Evolutionary conservation across 2,329 filamentous ascomycete species (phyloP), one percentile per base, ranked within the genome.

Genomic region (Alternaria panax): DNA sequence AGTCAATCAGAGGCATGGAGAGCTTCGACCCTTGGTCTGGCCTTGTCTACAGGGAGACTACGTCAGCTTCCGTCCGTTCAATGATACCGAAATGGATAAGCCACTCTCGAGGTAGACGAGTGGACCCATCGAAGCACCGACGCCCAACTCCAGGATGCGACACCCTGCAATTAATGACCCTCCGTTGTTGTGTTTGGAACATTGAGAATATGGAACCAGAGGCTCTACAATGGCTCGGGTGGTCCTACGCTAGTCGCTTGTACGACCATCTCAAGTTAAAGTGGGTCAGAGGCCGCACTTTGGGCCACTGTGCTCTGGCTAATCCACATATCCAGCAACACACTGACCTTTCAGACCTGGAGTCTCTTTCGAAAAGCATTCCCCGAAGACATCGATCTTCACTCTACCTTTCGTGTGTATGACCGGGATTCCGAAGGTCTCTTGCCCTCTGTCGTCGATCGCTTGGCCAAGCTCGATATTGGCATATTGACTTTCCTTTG

Each of bases 51-150:
- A 60, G 51, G 11, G 65, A 72, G 46, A 60, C 38, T 3, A 62
- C 51, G 4, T 57, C 58, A 32, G 28, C 46, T 8, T 42, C 43
- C 12, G 64, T 65, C 16, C 47, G 40, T 14, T 68, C 69, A 18
- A 72, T 70, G 68, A 45, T 66, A 24, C 54, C 62, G 12, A 57
- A 32, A 34, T 72, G 69, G 69, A 42, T 57, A 25, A 63, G 50
- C 25, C 53, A 59, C 34, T 59, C 57, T 20, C 48, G 58, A n/a
- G 66, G 69, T 20, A 62, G 25, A 51, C 59, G 54, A n/a, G 22
- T 57, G n/a, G 46, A 65, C 30, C 66, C 63, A 22, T 41, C 51
- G 8, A 43, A 40, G 16, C 59, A 65, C 25, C 59, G 45, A 11
- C 57, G 64, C 22, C 51, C 14, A n/a, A 62, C 56, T 8, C 57